Evolutionary conservation across 2,329 filamentous ascomycete genomes (phyloP), one percentile per base, ranked within the genome.

Genomic region (Thielaviopsis euricoi): DNA sequence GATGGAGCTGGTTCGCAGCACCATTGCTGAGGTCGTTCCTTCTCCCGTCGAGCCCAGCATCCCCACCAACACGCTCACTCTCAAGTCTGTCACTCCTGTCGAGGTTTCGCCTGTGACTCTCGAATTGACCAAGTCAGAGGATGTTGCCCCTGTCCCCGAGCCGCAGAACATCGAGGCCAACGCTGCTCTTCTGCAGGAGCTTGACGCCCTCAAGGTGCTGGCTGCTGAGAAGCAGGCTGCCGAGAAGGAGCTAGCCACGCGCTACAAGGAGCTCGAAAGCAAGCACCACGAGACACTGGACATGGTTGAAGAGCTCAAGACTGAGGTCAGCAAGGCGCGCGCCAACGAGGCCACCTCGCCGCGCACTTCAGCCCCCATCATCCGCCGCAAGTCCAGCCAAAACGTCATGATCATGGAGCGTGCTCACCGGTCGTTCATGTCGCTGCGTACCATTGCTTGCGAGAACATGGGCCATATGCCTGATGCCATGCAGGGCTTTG

Each of bases 321-420:
- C 83, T 0, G 88, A 95, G 66, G 75, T 95, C 4, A 82, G 86
- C 50, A 89, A 87, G 67, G 83, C 87, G n/a, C 86, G 84, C 63
- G 76, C 74, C 53, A 73, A 74, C 33, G 76, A 82, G 61, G 71
- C 75, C 29, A 73, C 78, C 0, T 83, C 85, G n/a, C 77, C 81
- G 5, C 79, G 81, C 33, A 77, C 81, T 10, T 76, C 74, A n/a
- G 80, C 81, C 0, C 83, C 85, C n/a, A 82, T 95, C 63, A 90
- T 96, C 65, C 87, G 90, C 62, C 83, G 91, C 65, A 95, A 95
- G 73, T 95, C 89, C 3, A 95, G 89, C 67, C 89, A 95, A 69
- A 93, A 86, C 61, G 76, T 95, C 49, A 82, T 93, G 71, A 82
- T 84, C 26, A 87, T 90, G 62, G 93, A 98, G 69, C 86, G 91